Percentiles rank a stretch among this genome's conserved stretches.
These are phyloP conservation scores for Scedosporium aurantiacum DNA, from an alignment of 2,329 filamentous ascomycete genomes.

Conservation along the genomic window DNA sequence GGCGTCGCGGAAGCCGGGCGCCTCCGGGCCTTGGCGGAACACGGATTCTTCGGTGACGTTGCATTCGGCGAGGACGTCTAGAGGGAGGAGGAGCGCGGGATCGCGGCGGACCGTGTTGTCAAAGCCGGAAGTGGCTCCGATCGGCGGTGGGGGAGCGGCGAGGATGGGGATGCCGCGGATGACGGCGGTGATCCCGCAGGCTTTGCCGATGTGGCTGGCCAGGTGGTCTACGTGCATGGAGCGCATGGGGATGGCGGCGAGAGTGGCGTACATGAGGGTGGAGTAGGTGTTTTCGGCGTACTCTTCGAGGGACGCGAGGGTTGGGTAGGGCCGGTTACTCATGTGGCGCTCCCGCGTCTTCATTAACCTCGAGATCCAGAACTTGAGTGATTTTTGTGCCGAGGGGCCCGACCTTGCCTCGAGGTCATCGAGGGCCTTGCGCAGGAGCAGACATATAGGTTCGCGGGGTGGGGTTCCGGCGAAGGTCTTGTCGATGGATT, in stretches of 20 bases:
- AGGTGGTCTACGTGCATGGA: slow-evolving; percentile 85
- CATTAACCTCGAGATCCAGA: slow-evolving; percentile 69
- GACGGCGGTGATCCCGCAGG: slow-evolving; percentile 75
- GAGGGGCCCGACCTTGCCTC: slow-evolving; percentile 27
- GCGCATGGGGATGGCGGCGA: slow-evolving; percentile 67
- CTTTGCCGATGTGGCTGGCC: slow-evolving; percentile 90
- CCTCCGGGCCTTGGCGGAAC: slow-evolving; percentile 66
- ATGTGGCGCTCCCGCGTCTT: slow-evolving; percentile 73
- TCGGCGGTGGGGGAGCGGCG: slow-evolving; percentile 49
- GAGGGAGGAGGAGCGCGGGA: slow-evolving; percentile 60
- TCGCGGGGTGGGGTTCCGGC: slow-evolving; percentile 73
- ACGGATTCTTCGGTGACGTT: slow-evolving; percentile 83
- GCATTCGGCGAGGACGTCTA: slow-evolving; percentile 79
- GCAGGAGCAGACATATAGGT: slow-evolving; percentile 76
- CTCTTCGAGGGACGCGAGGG: slow-evolving; percentile 62
- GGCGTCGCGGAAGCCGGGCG: slow-evolving; percentile 73
- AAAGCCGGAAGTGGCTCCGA: slow-evolving; percentile 35
- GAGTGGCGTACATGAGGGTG: slow-evolving; percentile 76
- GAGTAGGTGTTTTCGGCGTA: slow-evolving; percentile 95
- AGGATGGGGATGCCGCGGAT: slow-evolving; percentile 80
- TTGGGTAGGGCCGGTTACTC: slow-evolving; percentile 71
- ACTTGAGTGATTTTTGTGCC: slow-evolving; percentile 45
- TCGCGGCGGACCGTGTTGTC: slow-evolving; percentile 23
- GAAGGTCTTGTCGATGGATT: slow-evolving; percentile 69
- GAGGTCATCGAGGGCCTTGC: slow-evolving; percentile 58